Evolutionary conservation across 2,329 filamentous ascomycete species (phyloP), one percentile per base, ranked within the genome.

Genomic region (Paraconiothyrium sp.): DNA sequence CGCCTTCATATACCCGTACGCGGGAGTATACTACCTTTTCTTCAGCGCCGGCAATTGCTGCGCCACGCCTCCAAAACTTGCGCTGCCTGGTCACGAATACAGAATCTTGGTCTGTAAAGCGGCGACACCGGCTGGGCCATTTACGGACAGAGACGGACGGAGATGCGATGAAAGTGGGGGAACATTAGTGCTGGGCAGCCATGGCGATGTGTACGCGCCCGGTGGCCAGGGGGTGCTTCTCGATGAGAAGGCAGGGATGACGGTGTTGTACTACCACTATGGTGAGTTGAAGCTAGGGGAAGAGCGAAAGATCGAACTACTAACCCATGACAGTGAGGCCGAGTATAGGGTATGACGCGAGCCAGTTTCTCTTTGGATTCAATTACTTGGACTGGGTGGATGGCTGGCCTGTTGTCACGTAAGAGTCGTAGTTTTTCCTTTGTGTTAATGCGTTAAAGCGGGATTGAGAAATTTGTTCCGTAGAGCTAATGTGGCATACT

Each of bases 81-180:
- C 86, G 0, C 79, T 84, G 0, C 61, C 82, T 0, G 88, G 88
- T 2, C 78, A 82, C 32, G 89, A 90, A 74, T 91, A 91, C 72
- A 84, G 83, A 65, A 85, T 90, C 71, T 85, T 83, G 64, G 87
- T 89, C 13, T 90, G 89, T 74, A 80, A 87, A 8, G 85, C 84
- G 10, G 76, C 75, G 0, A 78, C 74, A 2, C 78, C 83, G 4
- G 85, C 77, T 0, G 82, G 86, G 0, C 80, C 79, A 0, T 91
- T 86, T 67, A 82, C 67, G 14, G 73, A 76, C 54, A 41, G 58
- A 16, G 46, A 63, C 0, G 73, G 69, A 3, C 68, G 57, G 39
- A 57, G 67, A 39, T 77, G 75, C 57, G 82, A 79, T 0, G 67
- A 79, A 4, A 83, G 83, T 54, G 88, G 88, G 2, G 89, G 89